phyloP scores from a whole-genome alignment of 2,329 filamentous ascomycete genomes.

The Neonectria neomacrospora region DNA sequence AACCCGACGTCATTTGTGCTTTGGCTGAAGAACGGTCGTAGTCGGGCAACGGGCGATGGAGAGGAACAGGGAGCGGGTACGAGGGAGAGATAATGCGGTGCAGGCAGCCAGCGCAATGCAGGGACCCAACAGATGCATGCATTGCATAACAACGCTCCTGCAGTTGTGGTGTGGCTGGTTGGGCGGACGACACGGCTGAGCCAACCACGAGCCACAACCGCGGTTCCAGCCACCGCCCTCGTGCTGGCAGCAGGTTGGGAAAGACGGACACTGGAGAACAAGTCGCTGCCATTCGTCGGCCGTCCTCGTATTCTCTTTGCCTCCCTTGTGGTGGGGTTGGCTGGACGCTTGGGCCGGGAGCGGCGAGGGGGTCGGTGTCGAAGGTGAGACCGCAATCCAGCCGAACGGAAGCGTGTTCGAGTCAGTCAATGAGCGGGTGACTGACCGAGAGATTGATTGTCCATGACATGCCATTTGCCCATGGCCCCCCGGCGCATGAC shows the following conservation, averaged over 20 bases:
- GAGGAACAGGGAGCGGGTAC: not conserved
- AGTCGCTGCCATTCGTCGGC: not conserved
- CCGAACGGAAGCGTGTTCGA: not conserved
- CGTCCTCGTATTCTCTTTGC: conserved; percentile 3
- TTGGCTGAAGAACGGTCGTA: not conserved
- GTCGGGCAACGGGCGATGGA: not conserved
- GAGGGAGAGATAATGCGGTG: not conserved
- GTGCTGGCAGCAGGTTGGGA: conserved; percentile 25
- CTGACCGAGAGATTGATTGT: conserved; percentile 19
- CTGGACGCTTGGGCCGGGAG: conserved; percentile 6
- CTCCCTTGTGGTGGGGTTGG: not conserved
- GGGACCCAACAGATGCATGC: conserved; percentile 3
- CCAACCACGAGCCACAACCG: conserved; percentile 28
- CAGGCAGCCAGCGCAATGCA: not conserved
- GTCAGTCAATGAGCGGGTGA: not conserved
- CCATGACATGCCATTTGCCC: conserved; percentile 2
- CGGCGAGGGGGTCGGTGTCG: conserved; percentile 6
- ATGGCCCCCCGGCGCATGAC: conserved; percentile 17
- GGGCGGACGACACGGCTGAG: conserved; percentile 16
- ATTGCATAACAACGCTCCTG: not conserved
- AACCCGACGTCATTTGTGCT: not conserved
- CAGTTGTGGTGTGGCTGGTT: not conserved
- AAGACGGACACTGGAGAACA: conserved; percentile 6
- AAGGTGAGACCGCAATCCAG: conserved; percentile 6
- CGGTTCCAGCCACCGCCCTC: conserved; percentile 26